Evolutionary conservation across 768 basidiomycete genomes (phyloP), one percentile per base, ranked within the genome.

Genomic region (Pisolithus albus): DNA sequence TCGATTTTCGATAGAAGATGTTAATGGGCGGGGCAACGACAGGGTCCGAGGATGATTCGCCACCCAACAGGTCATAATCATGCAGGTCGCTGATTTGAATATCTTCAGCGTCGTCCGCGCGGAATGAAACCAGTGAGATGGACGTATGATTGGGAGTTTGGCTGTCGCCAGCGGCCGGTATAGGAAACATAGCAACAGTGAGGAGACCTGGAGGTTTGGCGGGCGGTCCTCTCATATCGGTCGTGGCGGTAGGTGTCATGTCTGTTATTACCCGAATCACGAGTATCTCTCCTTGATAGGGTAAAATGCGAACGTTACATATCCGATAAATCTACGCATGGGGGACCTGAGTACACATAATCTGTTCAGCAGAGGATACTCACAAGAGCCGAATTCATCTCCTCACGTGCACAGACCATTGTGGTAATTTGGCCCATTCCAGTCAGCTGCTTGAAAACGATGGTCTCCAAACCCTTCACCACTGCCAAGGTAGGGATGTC

Each of bases 291-390:
- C 68, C 64, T 59, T 83, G 81, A 13, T 67, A 64, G 2, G 81
- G 80, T 34, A 82, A 60, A 23, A 77, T 70, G 28, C 79, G 75
- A 46, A 80, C 64, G n/a, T 73, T 76, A 50, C 71, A 73, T 52
- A 84, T 77, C 21, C 67, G 66, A 57, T 80, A 76, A 24, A 66
- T 64, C 80, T 80, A 49, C 30, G 18, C 45, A 30, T 8, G 38
- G 47, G n/a, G 24, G 10, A 5, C 6, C 32, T 66, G 39, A 64
- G 21, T 21, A 58, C 15, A 6, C 30, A 7, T 7, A 1, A 7
- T 30, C 4, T 10, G 5, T 15, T n/a, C 16, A 11, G 1, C n/a
- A 19, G 11, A 2, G 15, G 13, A n/a, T 9, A 57, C 64, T 64
- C 45, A 65, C 64, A 5, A 61, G 41, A 3, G 64, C 58, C 15